Base-by-base conservation (phyloP, 345 rosid species). In the Populus deltoides region DNA sequence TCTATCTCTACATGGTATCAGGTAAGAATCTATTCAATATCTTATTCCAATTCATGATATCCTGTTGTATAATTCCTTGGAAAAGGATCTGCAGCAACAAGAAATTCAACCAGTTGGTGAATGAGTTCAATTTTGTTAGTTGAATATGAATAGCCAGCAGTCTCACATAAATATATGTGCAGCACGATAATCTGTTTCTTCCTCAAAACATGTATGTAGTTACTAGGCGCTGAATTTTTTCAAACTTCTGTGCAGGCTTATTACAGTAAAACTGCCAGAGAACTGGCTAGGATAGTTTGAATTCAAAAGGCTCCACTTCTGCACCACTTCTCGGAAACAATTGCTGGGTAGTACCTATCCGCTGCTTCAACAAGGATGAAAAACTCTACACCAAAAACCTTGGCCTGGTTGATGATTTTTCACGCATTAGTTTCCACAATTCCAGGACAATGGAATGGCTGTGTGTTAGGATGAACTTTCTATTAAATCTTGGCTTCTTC, bases 401-500 rank as follows among this genome's bases (percentile, higher is more conserved):
- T 80, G 74, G 79, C 75, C 67, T 88, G 55, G 84, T 87, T 31
- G 90, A 92, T 84, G 85, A 86, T 65, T 89, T 86, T 78, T 92
- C 97, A 63, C 84, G 93, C 4, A 69, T 92, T 15, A 85, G 83
- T 45, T 92, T 94, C 88, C 94, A 93, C 79, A 83, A 90, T 83
- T 83, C 80, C 24, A 87, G 89, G 68, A 86, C 97, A 25, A 93
- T 91, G 97, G 98, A 93, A 81, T 94, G 98, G 98, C 83, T 94
- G 62, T 85, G 91, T 61, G 80, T 92, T 78, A 88, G 98, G 57
- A 87, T 90, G 75, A 92, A 94, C 87, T 91, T 92, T 66, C 91
- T 92, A 31, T 90, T 92, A 85, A 88, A 92, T 78, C 82, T 86
- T 27, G 94, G 85, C 47, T 94, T 93, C 88, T 94, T 90, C 76